Conservation (phyloP, 2,329 filamentous ascomycete species). For the Onygenales sp. region DNA sequence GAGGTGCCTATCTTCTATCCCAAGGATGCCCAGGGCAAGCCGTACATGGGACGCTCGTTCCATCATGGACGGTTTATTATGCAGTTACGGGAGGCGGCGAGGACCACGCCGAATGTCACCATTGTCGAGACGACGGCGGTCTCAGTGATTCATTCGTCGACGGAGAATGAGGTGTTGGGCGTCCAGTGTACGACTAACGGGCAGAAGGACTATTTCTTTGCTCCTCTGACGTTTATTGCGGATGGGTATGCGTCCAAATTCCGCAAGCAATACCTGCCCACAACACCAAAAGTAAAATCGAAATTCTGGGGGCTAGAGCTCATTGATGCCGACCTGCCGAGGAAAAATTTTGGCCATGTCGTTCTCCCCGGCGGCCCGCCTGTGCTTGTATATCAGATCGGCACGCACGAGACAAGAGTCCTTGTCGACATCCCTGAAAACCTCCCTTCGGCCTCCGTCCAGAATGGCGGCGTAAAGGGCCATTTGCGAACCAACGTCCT, state of each 20-base stretch:
- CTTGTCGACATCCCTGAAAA: conserved; percentile 79
- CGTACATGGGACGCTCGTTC: conserved; percentile 67
- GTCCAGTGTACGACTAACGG: conserved; percentile 65
- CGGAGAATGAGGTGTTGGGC: conserved; percentile 66
- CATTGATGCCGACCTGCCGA: conserved; percentile 72
- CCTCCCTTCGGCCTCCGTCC: conserved; percentile 60
- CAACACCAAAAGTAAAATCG: conserved; percentile 61
- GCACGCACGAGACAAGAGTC: conserved; percentile 82
- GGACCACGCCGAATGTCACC: conserved; percentile 70
- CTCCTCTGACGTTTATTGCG: conserved; percentile 73
- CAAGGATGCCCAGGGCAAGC: conserved; percentile 38
- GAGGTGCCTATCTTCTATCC: conserved; percentile 74
- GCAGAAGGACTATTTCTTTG: conserved; percentile 71
- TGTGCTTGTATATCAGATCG: conserved; percentile 92
- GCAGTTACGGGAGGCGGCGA: conserved; percentile 66
- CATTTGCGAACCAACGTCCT: conserved; percentile 75
- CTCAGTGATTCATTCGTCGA: conserved; percentile 60
- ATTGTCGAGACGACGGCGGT: conserved; percentile 84
- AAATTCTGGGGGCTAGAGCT: conserved; percentile 94
- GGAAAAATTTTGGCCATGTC: conserved; percentile 72
- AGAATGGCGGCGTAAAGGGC: conserved; percentile 71
- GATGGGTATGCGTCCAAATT: conserved; percentile 93
- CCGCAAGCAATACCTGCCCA: conserved; percentile 64
- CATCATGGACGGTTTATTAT: conserved; percentile 92
- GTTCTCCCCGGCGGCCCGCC: conserved; percentile 69